A percentile compares a stretch with the other conserved stretches of the same genome.
Conservation (phyloP, 1,284 basidiomycete species). For the Cutaneotrichosporon sp. region DNA sequence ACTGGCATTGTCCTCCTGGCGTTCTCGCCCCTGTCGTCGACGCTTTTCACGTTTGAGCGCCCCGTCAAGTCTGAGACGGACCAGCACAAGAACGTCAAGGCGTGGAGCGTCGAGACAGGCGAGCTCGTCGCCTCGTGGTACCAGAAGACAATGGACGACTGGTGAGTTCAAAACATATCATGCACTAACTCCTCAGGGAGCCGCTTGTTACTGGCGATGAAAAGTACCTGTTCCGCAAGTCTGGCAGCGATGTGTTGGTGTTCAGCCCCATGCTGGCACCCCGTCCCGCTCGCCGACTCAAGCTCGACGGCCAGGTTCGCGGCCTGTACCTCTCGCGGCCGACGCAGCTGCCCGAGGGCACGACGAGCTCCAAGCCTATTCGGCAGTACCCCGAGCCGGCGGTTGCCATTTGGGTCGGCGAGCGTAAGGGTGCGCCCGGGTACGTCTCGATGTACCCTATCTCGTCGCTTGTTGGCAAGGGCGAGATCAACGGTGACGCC, state of each 20-base stretch:
- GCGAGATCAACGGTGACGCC: conserved; percentile 49
- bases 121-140: conserved; percentile 43
- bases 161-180: conserved; percentile 26
- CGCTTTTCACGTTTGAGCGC: conserved; percentile 90
- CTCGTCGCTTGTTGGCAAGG: conserved; percentile 52
- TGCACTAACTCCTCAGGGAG: conserved; percentile 49
- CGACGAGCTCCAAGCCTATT: conserved; percentile 31
- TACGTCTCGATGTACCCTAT: conserved; percentile 80
- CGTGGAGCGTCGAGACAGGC: conserved; percentile 40
- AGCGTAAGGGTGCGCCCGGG: conserved; percentile 96
- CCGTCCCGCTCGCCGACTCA: conserved; percentile 35
- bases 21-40: conserved; percentile 89
- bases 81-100: conserved; percentile 46
- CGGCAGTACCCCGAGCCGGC: conserved; percentile 33
- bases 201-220: conserved; percentile 90
- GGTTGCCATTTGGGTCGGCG: conserved; percentile 82
- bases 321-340: conserved; percentile 43
- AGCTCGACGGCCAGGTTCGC: conserved; percentile 41
- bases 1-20: conserved; percentile 73
- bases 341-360: conserved; percentile 26
- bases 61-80: conserved; percentile 47
- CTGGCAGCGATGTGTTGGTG: conserved; percentile 69
- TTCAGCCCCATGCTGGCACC: conserved; percentile 51
- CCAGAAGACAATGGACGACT: conserved; percentile 44
- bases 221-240: conserved; percentile 70